Percentiles rank a stretch among this genome's conserved stretches.
Evolutionary conservation across 2,329 filamentous ascomycete species (phyloP).

Genomic region (Mycosphaerella arachidis): DNA sequence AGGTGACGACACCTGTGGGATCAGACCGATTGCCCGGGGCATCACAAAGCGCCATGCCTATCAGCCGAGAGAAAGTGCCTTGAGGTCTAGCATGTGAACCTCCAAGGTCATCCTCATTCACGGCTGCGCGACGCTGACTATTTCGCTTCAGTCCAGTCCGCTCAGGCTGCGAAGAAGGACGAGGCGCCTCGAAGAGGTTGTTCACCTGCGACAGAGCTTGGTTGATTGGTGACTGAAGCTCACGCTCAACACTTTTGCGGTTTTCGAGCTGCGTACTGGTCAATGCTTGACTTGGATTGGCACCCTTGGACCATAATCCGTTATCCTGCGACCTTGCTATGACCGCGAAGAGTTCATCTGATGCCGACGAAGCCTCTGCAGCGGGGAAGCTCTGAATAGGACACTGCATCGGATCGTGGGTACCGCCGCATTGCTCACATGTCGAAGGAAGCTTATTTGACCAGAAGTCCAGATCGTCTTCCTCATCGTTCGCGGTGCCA

Average conservation of each 20-base stretch:
- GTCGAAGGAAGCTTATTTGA: neutral
- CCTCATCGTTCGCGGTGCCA: neutral
- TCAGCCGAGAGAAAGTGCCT: slow-evolving; percentile 20
- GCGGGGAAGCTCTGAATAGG: neutral
- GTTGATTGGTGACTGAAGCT: neutral
- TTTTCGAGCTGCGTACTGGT: neutral
- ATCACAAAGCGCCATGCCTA: slow-evolving; percentile 30
- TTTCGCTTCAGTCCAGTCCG: neutral
- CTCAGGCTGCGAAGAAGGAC: neutral
- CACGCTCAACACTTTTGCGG: neutral
- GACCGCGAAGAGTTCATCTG: neutral
- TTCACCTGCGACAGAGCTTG: neutral
- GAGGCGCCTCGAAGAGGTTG: neutral
- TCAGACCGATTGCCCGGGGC: slow-evolving; percentile 22
- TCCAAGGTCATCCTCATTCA: slow-evolving; percentile 18
- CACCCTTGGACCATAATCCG: neutral
- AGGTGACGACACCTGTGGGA: slow-evolving; percentile 18
- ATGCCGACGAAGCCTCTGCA: neutral
- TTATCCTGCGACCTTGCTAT: neutral
- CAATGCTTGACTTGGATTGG: neutral
- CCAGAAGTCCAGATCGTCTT: neutral
- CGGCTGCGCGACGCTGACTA: neutral
- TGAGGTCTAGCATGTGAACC: slow-evolving; percentile 20
- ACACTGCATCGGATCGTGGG: neutral
- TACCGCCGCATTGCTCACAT: neutral